Conservation (phyloP, 73 alveolate species). For the Paramecium primaurelia region DNA sequence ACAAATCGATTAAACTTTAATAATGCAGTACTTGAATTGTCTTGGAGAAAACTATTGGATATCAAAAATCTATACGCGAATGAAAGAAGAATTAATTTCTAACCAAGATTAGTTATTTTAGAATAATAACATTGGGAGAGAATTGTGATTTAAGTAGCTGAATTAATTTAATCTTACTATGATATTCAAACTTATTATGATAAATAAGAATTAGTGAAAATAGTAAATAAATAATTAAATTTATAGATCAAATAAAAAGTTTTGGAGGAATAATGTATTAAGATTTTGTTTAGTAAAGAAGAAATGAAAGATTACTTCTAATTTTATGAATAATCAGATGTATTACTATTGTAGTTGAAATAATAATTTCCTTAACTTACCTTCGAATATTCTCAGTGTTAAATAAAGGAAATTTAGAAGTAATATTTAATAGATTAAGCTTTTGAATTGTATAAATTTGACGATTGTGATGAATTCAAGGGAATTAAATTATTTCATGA, state of each 20-base stretch:
- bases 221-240: not conserved
- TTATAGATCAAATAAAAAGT: not conserved
- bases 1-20: not conserved
- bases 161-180: not conserved
- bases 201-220: not conserved
- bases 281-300: conserved; percentile 19
- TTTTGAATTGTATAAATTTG: not conserved
- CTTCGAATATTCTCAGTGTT: not conserved
- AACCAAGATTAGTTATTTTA: not conserved
- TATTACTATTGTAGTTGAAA: not conserved
- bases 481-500: conserved; percentile 31
- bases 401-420: not conserved
- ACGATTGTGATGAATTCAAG: conserved; percentile 31
- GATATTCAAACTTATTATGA: not conserved
- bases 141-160: not conserved
- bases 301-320: conserved; percentile 12
- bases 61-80: not conserved
- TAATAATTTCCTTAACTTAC: not conserved
- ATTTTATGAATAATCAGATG: not conserved
- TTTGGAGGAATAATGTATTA: not conserved
- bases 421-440: conserved; percentile 26
- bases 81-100: conserved; percentile 8
- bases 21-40: not conserved
- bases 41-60: conserved; percentile 43
- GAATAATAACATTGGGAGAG: conserved; percentile 15